Conservation (phyloP, 2,329 filamentous ascomycete genomes). For the Cyclaneusma minus region DNA sequence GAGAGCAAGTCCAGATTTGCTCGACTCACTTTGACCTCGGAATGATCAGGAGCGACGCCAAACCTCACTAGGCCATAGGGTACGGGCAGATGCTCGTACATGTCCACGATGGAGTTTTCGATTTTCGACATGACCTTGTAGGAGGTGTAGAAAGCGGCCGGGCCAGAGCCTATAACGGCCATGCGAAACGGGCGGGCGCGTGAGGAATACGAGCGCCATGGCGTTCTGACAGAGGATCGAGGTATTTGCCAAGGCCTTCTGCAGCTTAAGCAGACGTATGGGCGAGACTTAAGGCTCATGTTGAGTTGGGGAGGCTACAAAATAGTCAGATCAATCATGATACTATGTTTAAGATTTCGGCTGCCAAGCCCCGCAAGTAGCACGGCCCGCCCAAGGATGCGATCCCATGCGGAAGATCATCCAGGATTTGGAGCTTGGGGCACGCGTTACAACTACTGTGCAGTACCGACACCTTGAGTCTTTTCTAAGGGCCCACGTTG, state of each 20-base stretch:
- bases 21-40: constrained; percentile 74
- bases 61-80: constrained; percentile 87
- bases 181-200: constrained; percentile 47
- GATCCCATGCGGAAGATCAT: no score
- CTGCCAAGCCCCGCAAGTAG: no score
- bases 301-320: no score
- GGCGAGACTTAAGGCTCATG: constrained; percentile 11
- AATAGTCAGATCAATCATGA: no score
- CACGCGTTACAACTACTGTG: no score
- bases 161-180: constrained; percentile 83
- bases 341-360: no score
- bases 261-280: constrained; percentile 15
- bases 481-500: no score
- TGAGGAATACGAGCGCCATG: constrained; percentile 1
- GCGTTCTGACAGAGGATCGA: no score
- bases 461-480: no score
- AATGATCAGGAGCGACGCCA: constrained; percentile 95
- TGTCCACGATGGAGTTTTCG: constrained; percentile 61
- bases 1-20: constrained; percentile 2
- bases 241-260: constrained; percentile 5
- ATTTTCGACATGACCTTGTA: constrained; percentile 70
- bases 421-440: no score
- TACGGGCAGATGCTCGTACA: constrained; percentile 90
- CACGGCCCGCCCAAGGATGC: no score
- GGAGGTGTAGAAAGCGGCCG: constrained; percentile 90